Base-by-base conservation (phyloP, 2,329 filamentous ascomycete genomes). In the Setomelanomma holmii region DNA sequence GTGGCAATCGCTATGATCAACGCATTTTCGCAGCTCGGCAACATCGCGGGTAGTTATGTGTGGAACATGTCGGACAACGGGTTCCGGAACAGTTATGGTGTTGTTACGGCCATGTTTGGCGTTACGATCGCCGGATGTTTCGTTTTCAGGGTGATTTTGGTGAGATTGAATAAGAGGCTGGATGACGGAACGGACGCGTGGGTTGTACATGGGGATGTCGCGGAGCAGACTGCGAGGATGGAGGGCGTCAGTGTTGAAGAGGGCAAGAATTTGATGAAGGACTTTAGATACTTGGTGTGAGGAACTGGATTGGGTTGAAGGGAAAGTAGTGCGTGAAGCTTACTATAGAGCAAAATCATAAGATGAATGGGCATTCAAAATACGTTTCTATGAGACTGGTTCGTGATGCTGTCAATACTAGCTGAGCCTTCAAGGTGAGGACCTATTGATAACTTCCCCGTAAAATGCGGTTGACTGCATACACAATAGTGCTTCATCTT, bases 71-170 rank as follows among this genome's bases (percentile, higher is more conserved):
- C 78, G 20, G 84, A 80, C 0, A 81, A 87, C 55, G 86, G 86
- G 0, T 88, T 80, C 76, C 80, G 85, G 57, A 82, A 84, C 75
- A 86, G 84, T 55, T 88, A 88, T 61, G 85, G 84, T 4, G 85
- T 88, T 50, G 86, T 88, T 4, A 80, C 82, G 12, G 78, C 83
- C 64, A 88, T 88, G 85, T 88, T 87, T 63, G 84, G 83, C 3
- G 61, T 85, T 35, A 84, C 85, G 0, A 80, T 86, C 24, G 30
- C 78, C 0, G 84, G 83, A 4, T 86, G 80, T 52, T 67, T 54
- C 19, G 46, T 67, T 10, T 72, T 74, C 49, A 67, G 55, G 52
- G 11, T 66, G 2, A 65, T 74, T 21, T 30, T 74, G 24, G 40
- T 64, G 21, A 46, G 54, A 1, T 35, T 72, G 40, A 73, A 73